A percentile compares a stretch with the other conserved stretches of the same genome.
These are phyloP conservation scores for Aspergillus bertholletiae DNA, from an alignment of 495 filamentous ascomycete genomes.

Conservation along the genomic window DNA sequence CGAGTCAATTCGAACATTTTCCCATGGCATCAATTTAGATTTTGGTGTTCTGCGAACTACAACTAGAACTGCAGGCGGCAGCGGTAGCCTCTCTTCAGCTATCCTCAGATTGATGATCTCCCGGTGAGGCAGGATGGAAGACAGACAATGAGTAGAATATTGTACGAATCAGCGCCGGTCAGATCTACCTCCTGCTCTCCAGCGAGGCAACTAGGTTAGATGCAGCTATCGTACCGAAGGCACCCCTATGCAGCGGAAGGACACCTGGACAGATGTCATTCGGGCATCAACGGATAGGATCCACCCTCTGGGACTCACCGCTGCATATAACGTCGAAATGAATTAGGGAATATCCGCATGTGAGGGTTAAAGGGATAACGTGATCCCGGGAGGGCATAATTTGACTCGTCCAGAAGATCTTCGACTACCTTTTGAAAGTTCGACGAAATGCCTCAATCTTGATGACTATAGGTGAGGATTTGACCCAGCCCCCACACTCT, in stretches of 20 bases:
- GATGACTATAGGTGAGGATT: background rate
- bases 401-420: background rate
- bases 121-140: conserved; percentile 3
- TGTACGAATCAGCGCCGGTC: background rate
- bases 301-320: conserved; percentile 6
- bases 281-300: conserved; percentile 11
- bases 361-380: background rate
- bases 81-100: background rate
- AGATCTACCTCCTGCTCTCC: background rate
- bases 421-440: background rate
- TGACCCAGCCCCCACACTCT: background rate
- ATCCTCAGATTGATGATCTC: background rate
- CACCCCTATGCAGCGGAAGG: conserved; percentile 2
- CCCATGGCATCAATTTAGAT: background rate
- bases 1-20: background rate
- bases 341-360: conserved; percentile 2
- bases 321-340: conserved; percentile 1
- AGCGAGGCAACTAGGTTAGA: conserved; percentile 1
- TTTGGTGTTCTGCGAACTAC: background rate
- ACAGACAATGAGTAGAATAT: background rate
- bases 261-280: conserved; percentile 20
- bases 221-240: conserved; percentile 9
- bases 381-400: background rate
- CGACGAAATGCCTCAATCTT: too few relatives aligned
- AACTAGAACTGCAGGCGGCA: background rate